Evolutionary conservation across 1,139 yeast species (phyloP), one percentile per base, ranked within the genome.

Genomic region (Insectozyma bohioensis): DNA sequence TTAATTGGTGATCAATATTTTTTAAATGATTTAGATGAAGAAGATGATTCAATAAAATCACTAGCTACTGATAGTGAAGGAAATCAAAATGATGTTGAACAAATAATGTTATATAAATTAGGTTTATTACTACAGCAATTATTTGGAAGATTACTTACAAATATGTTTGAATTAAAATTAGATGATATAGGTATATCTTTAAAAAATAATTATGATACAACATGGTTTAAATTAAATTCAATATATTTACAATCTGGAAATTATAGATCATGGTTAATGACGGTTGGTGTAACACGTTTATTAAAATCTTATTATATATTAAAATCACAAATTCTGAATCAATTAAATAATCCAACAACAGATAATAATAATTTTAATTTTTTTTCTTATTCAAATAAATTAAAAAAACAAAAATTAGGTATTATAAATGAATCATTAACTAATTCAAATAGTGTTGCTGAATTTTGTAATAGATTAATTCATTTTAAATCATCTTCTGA

Each of bases 221-320:
- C 49, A 6, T 61, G 71, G 70, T 66, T 63, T 35, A 43, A 44
- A 13, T 43, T 60, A 6, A 51, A 44, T 7, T 45, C 58, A 6
- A 41, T 64, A 3, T 49, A 46, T 21, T 43, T 67, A 19, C 37
- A 34, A 4, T 44, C 57, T 1, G 37, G 41, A 8, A 48, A 49
- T 13, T 29, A 37, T 26, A 48, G 48, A 12, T 52, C 64, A 0
- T 69, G 75, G 75, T 47, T 67, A 7, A 36, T 58, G 12, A 37
- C 48, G 6, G 31, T 47, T 5, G 75, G 73, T 0, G 26, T 61
- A 6, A 31, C 58, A 2, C 58, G 50, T 27, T 37, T 67, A 5
- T 26, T 67, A 1, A 30, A 37, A 3, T 38, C 60, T 1, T 68
- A 54, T 37, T 67, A 55, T 36, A 35, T 35, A 4, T 34, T 56